Conservation (phyloP, 2,329 filamentous ascomycete species). For the Curvularia verruculosa region DNA sequence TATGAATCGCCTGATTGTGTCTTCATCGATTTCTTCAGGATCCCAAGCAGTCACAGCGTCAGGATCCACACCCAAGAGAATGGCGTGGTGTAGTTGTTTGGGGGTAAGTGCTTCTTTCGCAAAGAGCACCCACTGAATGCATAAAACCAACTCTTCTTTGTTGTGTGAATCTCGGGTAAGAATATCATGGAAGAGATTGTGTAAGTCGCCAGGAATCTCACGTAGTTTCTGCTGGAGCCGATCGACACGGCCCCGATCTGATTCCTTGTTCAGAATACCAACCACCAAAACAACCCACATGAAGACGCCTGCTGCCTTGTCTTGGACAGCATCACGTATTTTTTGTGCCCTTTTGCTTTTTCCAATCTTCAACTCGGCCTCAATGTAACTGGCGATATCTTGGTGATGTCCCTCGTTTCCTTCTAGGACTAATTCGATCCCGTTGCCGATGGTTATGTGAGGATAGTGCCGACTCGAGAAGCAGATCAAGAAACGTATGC, state of each 20-base stretch:
- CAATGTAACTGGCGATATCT: conserved; percentile 44
- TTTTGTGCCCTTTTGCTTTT: conserved; percentile 20
- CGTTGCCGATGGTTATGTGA: conserved; percentile 44
- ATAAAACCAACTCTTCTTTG: conserved; percentile 17
- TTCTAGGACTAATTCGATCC: conserved; percentile 45
- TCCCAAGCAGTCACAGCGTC: conserved; percentile 19
- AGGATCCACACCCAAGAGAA: conserved; percentile 18
- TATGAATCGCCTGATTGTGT: conserved; percentile 24
- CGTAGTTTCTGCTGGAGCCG: background rate
- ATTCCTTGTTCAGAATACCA: conserved; percentile 55
- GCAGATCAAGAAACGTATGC: conserved; percentile 28
- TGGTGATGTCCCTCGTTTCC: conserved; percentile 43
- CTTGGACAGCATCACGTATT: conserved; percentile 41
- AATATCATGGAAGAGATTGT: conserved; percentile 6
- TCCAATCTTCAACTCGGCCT: conserved; percentile 30
- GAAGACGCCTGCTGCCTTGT: conserved; percentile 53
- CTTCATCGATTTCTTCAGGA: conserved; percentile 17
- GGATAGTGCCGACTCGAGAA: conserved; percentile 53
- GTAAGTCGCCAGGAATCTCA: background rate
- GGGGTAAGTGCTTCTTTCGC: conserved; percentile 19
- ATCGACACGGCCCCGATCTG: conserved; percentile 38
- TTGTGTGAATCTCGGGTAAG: conserved; percentile 50
- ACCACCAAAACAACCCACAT: conserved; percentile 41
- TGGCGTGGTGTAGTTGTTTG: conserved; percentile 24
- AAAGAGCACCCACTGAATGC: conserved; percentile 31